phyloP scores from a whole-genome alignment of 2,329 filamentous ascomycete genomes.

The Beauveria sp. region DNA sequence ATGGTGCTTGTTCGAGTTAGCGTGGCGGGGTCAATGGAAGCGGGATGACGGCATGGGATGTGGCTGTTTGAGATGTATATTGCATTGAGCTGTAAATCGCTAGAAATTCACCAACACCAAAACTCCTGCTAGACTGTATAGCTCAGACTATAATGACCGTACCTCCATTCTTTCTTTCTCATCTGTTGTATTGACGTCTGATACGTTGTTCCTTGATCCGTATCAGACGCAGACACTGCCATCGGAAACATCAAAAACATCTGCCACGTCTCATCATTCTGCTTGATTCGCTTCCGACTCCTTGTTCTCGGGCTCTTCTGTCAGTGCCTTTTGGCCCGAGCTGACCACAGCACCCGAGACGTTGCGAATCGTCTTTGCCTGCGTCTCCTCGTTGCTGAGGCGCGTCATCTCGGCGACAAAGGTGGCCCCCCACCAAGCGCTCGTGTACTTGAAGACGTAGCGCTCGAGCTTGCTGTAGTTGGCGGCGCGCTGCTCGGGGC shows the following conservation, averaged over 20 bases:
- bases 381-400: slow-evolving; percentile 32
- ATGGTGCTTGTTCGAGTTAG: neutral
- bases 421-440: slow-evolving; percentile 91
- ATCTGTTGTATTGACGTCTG: neutral
- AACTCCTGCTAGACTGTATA: slow-evolving; percentile 2
- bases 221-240: neutral
- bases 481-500: slow-evolving; percentile 72
- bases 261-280: neutral
- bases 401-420: slow-evolving; percentile 79
- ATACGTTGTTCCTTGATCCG: neutral
- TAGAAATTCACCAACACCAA: slow-evolving; percentile 7
- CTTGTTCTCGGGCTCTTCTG: neutral
- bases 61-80: neutral
- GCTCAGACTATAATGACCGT: neutral
- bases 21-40: neutral
- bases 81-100: slow-evolving; percentile 2
- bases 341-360: slow-evolving; percentile 32
- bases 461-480: slow-evolving; percentile 90
- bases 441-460: slow-evolving; percentile 97
- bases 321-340: neutral
- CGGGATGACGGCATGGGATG: no score
- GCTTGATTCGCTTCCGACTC: neutral
- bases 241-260: neutral
- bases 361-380: slow-evolving; percentile 34
- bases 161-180: neutral